These are phyloP conservation scores for Metschnikowia similis DNA, from an alignment of 805 yeast species.

Conservation along the genomic window DNA sequence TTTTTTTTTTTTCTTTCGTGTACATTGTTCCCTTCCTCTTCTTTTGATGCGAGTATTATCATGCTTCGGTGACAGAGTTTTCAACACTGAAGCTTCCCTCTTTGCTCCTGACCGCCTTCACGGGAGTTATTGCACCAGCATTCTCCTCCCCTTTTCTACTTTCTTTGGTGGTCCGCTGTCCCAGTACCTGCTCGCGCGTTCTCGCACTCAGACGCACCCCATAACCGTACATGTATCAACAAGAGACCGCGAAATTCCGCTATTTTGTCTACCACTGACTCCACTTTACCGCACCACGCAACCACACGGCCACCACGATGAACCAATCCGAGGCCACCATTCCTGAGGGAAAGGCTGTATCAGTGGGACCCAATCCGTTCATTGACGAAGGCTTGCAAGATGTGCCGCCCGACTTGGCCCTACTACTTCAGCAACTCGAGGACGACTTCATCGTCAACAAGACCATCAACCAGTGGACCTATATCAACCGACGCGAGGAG, in stretches of 20 bases:
- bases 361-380: constrained; percentile 13
- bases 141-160: too few species aligned
- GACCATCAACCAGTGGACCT: constrained; percentile 44
- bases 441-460: constrained; percentile 39
- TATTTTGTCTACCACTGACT: neutral
- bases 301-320: constrained; percentile 3
- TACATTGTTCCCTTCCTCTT: too few species aligned
- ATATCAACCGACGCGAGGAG: constrained; percentile 42
- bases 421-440: constrained; percentile 38
- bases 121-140: too few species aligned
- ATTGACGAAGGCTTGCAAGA: constrained; percentile 23
- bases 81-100: too few species aligned
- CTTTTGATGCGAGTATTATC: too few species aligned
- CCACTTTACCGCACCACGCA: neutral
- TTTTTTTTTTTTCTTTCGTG: too few species aligned
- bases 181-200: neutral
- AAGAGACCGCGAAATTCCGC: constrained; percentile 3
- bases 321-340: constrained; percentile 6
- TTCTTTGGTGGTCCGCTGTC: too few species aligned
- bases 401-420: constrained; percentile 44
- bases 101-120: too few species aligned
- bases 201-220: constrained; percentile 1
- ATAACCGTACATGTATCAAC: neutral
- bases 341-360: constrained; percentile 5
- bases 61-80: too few species aligned